Percentiles rank a stretch among this genome's conserved stretches.
phyloP scores from a whole-genome alignment of 176 grass and related monocot genomes.

The Cenchrus americanus region DNA sequence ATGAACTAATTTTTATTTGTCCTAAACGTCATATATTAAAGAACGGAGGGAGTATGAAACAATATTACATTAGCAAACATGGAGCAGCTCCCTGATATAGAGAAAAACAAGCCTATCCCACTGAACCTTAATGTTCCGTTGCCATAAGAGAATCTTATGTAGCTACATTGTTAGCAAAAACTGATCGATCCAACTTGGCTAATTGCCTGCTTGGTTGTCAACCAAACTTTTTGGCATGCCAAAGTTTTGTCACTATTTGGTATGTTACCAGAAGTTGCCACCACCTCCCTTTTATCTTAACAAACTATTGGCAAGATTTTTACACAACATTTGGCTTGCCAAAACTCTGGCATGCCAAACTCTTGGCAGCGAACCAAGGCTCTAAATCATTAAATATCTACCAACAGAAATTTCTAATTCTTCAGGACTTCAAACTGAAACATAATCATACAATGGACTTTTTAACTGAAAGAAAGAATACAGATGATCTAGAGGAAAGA shows the following conservation, averaged over 20 bases:
- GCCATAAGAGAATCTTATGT: background rate
- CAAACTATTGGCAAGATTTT: too few relatives aligned
- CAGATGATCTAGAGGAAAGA: background rate
- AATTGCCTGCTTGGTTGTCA: background rate
- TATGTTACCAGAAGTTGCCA: too few relatives aligned
- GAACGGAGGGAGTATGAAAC: background rate
- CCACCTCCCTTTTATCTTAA: too few relatives aligned
- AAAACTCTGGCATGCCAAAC: too few relatives aligned
- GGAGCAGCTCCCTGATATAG: background rate
- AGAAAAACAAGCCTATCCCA: background rate
- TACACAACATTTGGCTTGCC: too few relatives aligned
- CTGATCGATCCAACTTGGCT: background rate
- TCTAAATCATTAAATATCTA: background rate
- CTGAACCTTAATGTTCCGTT: background rate
- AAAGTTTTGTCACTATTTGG: too few relatives aligned
- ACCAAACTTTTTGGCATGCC: too few relatives aligned
- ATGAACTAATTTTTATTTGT: too few relatives aligned
- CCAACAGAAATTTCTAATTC: background rate
- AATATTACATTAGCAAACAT: slow-evolving; percentile 9
- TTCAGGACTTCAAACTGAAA: background rate
- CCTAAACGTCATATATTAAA: too few relatives aligned
- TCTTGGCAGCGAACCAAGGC: too few relatives aligned
- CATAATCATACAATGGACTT: slow-evolving; percentile 1
- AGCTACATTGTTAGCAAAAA: background rate
- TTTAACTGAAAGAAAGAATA: background rate